Percentiles rank a stretch among this genome's conserved stretches.
Conservation (phyloP, 1,284 basidiomycete species). For the Apiotrichum laibachii region DNA sequence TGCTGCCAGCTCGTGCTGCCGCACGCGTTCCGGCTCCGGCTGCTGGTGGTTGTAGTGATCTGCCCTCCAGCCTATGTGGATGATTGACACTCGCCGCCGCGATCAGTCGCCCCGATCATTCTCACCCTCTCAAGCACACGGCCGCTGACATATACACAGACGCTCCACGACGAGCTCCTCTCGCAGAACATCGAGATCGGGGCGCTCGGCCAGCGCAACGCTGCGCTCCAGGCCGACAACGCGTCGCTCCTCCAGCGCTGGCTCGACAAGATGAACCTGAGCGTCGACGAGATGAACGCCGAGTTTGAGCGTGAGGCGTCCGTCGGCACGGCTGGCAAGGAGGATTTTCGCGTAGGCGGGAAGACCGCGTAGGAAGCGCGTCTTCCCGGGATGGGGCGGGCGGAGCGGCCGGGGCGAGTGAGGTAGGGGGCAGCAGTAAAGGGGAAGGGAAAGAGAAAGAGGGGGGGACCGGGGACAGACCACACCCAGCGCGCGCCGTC, state of each 20-base stretch:
- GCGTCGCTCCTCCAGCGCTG: constrained; percentile 90
- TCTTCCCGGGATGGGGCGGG: constrained; percentile 10
- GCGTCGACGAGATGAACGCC: constrained; percentile 93
- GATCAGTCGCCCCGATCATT: too few relatives aligned
- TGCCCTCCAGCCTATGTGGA: too few relatives aligned
- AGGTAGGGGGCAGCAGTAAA: neutral
- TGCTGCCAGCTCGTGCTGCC: neutral
- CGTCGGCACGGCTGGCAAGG: neutral
- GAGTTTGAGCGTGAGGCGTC: constrained; percentile 51
- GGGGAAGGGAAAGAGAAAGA: neutral
- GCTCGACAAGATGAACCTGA: constrained; percentile 89
- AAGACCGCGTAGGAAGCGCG: constrained; percentile 22
- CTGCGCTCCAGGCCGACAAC: constrained; percentile 83
- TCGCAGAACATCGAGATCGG: constrained; percentile 84
- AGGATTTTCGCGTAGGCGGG: constrained; percentile 41
- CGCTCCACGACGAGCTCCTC: constrained; percentile 89
- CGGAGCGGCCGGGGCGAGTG: neutral
- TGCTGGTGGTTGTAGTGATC: neutral
- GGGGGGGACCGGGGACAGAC: neutral
- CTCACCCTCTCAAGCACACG: too few relatives aligned
- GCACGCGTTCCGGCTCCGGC: too few relatives aligned
- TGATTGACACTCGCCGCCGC: too few relatives aligned
- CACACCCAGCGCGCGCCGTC: too few relatives aligned
- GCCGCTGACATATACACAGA: constrained; percentile 56
- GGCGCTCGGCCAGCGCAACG: constrained; percentile 82